Base-by-base conservation (phyloP, 2,329 filamentous ascomycete genomes). In the Aspergillus sergii region DNA sequence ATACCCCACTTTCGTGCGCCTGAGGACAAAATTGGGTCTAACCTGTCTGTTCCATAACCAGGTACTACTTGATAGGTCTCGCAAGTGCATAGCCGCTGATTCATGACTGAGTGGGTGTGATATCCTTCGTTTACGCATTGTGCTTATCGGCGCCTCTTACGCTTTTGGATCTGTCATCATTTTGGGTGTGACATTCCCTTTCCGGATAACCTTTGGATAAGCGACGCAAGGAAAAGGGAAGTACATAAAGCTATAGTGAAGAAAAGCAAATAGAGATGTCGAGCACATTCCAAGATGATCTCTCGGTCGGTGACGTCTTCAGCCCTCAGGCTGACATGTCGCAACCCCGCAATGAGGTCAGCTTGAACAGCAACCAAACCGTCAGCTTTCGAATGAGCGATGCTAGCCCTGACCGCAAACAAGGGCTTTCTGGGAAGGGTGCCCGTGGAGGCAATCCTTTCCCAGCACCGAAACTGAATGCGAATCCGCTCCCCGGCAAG, bases 261-360 rank as follows among this genome's bases (percentile, higher is more conserved):
- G 23, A 46, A 57, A 10, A 51, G 16, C 28, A 57, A 57, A 60
- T 23, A 32, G 23, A 58, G 53, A 58, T 68, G 32, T 64, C 67
- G 28, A 63, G 64, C 23, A 60, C 65, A 50, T 55, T 58, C 16
- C 71, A 73, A 41, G 77, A 78, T 23, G 77, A 79, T 57, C 62
- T 79, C 43, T 76, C 73, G 28, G 77, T 79, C 28, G 73, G 70
- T n/a, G 77, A 79, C 62, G 77, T 79, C 23, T 79, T 79, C 62
- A 75, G 68, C 56, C 73, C 76, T 30, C 77, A 79, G 64, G 72
- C 73, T 41, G 77, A 79, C 65, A 70, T 68, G 55, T 67, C 68
- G 59, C 73, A 71, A 39, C 64, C 71, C 54, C 66, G 65, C 54
- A 63, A 67, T 32, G 72, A 76, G 8, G 61, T 41, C 26, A 57